These are phyloP conservation scores for Daphne laureola DNA, from an alignment of 441 rosid species.

Conservation along the genomic window DNA sequence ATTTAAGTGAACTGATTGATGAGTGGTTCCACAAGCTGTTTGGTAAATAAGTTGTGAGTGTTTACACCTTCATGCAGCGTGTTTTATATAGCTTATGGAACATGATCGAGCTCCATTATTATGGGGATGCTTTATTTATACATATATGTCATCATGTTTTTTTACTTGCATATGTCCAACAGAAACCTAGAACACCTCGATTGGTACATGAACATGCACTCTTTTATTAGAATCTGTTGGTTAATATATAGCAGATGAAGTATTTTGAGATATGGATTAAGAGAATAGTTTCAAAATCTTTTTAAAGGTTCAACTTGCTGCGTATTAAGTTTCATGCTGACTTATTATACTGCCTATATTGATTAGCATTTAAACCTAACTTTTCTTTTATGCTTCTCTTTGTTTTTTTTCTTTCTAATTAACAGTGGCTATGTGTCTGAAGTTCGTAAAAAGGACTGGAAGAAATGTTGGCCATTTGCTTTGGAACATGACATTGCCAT, in stretches of 20 bases:
- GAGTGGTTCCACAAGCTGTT: not conserved
- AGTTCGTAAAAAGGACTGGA: constrained; percentile 50
- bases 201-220: no score
- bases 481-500: constrained; percentile 24
- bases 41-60: not conserved
- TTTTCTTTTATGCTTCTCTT: constrained; percentile 3
- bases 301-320: no score
- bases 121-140: not conserved
- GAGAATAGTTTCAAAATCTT: no score
- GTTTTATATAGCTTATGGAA: no score
- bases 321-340: constrained; percentile 4
- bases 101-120: no score
- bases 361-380: not conserved
- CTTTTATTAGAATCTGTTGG: no score
- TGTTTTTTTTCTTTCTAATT: constrained; percentile 14
- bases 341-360: constrained; percentile 1
- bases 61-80: not conserved
- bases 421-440: constrained; percentile 81
- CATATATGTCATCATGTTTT: not conserved
- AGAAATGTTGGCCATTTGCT: constrained; percentile 70
- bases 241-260: no score
- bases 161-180: not conserved
- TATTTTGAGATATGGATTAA: no score
- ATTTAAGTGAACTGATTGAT: no score
- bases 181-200: no score